phyloP scores from a whole-genome alignment of 192 early-diverging fungal species.

The Jimgerdemannia lactiflua region DNA sequence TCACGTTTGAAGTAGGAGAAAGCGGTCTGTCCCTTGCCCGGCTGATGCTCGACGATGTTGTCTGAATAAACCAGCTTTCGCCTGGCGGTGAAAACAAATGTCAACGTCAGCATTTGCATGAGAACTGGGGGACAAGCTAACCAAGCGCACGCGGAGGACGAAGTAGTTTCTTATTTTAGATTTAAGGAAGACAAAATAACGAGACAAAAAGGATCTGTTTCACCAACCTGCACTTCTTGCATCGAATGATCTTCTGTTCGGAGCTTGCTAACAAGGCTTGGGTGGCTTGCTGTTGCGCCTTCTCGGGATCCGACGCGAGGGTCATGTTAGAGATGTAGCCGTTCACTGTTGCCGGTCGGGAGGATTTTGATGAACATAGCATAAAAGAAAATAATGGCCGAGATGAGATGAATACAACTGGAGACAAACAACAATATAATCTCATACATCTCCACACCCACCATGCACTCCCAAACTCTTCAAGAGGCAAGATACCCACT shows the following conservation, averaged over 20 bases:
- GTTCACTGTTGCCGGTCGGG: no score
- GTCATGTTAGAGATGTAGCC: constrained; percentile 57
- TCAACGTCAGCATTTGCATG: no score
- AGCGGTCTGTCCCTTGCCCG: constrained; percentile 68
- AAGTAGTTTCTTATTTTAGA: no score
- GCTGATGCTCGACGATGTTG: constrained; percentile 65
- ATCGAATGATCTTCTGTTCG: constrained; percentile 8
- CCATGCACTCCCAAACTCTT: constrained; percentile 7
- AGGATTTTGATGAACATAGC: no score
- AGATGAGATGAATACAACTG: no score
- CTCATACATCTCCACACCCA: background rate
- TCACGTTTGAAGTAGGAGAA: constrained; percentile 77
- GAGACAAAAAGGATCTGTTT: no score
- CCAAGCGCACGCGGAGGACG: no score
- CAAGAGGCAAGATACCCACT: constrained; percentile 16
- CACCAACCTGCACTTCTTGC: constrained; percentile 64
- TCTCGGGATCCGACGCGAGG: constrained; percentile 49
- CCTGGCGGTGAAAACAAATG: constrained; percentile 22
- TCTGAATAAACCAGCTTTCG: constrained; percentile 55
- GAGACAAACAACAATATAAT: constrained; percentile 13
- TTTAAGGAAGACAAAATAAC: background rate
- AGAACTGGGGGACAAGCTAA: no score
- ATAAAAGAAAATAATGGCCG: no score
- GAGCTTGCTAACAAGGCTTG: constrained; percentile 20
- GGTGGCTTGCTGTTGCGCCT: constrained; percentile 9